Conservation (phyloP, 2,329 filamentous ascomycete genomes). For the Macrophomina tecta region DNA sequence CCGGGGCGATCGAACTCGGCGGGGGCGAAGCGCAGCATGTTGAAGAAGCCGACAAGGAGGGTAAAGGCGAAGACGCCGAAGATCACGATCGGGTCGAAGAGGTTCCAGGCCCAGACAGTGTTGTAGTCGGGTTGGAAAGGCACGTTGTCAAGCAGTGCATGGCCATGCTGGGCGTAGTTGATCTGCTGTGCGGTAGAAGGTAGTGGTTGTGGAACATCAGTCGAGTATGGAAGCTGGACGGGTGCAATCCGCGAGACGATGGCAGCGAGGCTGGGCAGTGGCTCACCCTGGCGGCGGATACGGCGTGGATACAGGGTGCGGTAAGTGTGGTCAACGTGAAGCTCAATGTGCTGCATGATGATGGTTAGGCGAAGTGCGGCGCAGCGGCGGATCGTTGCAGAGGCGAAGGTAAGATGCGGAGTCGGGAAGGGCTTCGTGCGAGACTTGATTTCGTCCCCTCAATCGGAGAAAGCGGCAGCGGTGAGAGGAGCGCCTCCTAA, state of each 20-base stretch:
- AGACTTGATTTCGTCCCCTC: no score
- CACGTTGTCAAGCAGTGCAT: neutral
- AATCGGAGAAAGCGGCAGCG: no score
- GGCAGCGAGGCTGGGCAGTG: neutral
- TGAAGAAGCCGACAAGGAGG: neutral
- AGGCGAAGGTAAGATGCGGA: no score
- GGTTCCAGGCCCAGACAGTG: neutral
- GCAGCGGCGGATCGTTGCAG: no score
- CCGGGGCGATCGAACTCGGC: no score
- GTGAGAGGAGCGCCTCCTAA: no score
- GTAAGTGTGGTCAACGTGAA: neutral
- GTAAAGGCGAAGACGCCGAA: neutral
- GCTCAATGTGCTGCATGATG: neutral
- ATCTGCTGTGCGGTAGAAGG: neutral
- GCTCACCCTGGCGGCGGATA: neutral
- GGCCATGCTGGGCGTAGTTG: neutral
- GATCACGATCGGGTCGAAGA: neutral
- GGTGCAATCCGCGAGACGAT: no score
- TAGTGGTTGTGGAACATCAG: neutral
- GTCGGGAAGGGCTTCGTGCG: no score
- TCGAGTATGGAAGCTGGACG: neutral
- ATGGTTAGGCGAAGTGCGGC: no score
- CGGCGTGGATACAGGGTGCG: neutral
- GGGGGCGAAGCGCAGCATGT: no score
- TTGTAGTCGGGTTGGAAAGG: neutral